Base-by-base conservation (phyloP, 179 eudicot genomes). In the Beta lomatogona region DNA sequence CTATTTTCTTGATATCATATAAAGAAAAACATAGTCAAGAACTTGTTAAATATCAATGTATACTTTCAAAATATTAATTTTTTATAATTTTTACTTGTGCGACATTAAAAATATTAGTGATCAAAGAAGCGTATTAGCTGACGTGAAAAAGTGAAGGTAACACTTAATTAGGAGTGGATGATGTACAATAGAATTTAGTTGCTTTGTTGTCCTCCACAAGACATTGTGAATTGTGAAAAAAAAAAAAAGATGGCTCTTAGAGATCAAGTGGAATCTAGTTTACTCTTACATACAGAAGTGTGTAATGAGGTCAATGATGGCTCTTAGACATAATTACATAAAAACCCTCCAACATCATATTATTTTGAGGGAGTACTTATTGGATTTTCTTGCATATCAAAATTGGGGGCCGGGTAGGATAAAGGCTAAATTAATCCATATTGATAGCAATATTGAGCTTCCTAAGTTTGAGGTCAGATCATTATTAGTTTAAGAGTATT, bases 311-410 rank as follows among this genome's bases (percentile, higher is more conserved):
- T 36, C 52, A 78, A 78, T 67, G 80, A 67, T 78, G 31, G 48
- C 2, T 31, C 63, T 28, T 54, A 28, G 46, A 55, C 63, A 69
- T 25, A 25, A 25, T 25, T 25, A 25, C 28, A 25, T 31, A 14
- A 2, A 54, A 73, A 53, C 48, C 22, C 77, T 73, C 77, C 77
- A 50, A 52, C 77, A 55, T 28, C 16, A 73, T 73, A 48, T 46
- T 14, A 5, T 12, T 50, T 55, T 16, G 14, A 73, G 46, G 70
- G 14, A 64, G 31, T 74, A 64, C 65, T 53, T 71, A 81, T 75
- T 74, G 45, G 25, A 65, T 74, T 45, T 50, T 81, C 48, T 79
- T 54, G 77, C 74, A 75, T 14, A 81, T 53, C 83, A 36, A 74
- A 66, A 63, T 81, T 75, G 83, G 83, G 79, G 57, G 8, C 44